Percentiles rank a stretch among this genome's conserved stretches.
Conservation (phyloP, 179 eudicot genomes). For the Drosera spatulata region DNA sequence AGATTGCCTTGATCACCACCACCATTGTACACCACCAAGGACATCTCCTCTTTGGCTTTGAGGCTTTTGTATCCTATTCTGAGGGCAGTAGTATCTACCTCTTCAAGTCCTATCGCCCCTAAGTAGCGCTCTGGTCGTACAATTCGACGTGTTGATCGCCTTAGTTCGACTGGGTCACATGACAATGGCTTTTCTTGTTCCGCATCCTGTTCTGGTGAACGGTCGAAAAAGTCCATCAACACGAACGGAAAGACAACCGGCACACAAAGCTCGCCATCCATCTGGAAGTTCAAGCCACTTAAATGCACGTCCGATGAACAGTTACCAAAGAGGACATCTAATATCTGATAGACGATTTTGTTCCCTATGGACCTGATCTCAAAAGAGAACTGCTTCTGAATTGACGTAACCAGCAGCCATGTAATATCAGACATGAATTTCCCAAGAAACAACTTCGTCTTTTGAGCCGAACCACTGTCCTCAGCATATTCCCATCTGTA, state of each 20-base stretch:
- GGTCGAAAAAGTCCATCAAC: conserved; percentile 10
- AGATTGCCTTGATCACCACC: conserved; percentile 14
- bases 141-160: conserved; percentile 75
- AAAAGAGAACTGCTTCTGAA: conserved; percentile 45
- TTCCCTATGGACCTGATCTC: conserved; percentile 46
- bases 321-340: conserved; percentile 26
- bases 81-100: conserved; percentile 38
- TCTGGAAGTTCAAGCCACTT: conserved; percentile 49
- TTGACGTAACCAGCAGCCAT: conserved; percentile 72
- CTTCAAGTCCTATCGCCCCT: conserved; percentile 55
- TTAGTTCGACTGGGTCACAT: conserved; percentile 31
- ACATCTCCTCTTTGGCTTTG: conserved; percentile 27
- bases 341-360: conserved; percentile 56
- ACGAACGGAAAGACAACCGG: conserved; percentile 39
- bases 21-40: conserved; percentile 31
- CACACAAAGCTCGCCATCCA: conserved; percentile 31
- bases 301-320: conserved; percentile 19
- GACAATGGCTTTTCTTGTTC: conserved; percentile 8
- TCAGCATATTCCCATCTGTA: conserved; percentile 69
- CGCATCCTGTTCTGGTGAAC: conserved; percentile 10
- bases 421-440: conserved; percentile 65
- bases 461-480: conserved; percentile 51
- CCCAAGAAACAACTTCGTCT: conserved; percentile 42
- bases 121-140: conserved; percentile 73
- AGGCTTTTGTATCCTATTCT: conserved; percentile 50